phyloP scores from a whole-genome alignment of 2,329 filamentous ascomycete genomes.

The Penicillium brevicompactum region DNA sequence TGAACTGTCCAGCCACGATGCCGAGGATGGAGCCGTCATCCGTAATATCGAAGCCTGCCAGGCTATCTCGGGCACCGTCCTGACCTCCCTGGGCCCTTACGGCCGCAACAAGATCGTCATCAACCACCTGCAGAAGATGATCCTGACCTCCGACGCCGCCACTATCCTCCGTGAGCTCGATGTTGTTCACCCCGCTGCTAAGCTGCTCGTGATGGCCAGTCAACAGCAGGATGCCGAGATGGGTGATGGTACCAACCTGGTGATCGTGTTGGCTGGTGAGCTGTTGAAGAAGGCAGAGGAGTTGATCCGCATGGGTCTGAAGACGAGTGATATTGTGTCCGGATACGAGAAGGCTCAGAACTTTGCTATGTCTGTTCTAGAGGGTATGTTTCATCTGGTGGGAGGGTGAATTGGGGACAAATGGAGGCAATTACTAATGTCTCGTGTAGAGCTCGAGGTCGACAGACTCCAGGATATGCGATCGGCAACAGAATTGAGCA shows the following conservation, averaged over 20 bases:
- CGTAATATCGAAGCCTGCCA: constrained; percentile 99
- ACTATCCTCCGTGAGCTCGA: constrained; percentile 97
- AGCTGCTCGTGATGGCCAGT: constrained; percentile 96
- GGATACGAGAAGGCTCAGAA: constrained; percentile 95
- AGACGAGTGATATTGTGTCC: constrained; percentile 95
- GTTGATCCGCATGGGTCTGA: constrained; percentile 91
- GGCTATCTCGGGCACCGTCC: constrained; percentile 91
- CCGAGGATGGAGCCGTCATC: constrained; percentile 97
- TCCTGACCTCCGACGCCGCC: constrained; percentile 94
- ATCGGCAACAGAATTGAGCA: constrained; percentile 80
- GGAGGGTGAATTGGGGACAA: background rate
- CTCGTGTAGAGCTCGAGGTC: constrained; percentile 70
- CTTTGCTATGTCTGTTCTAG: constrained; percentile 80
- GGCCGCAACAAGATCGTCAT: constrained; percentile 99
- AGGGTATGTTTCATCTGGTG: constrained; percentile 55
- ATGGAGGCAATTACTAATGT: constrained; percentile 14
- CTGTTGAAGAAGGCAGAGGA: constrained; percentile 96
- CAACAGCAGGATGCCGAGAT: constrained; percentile 99
- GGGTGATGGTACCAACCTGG: constrained; percentile 97
- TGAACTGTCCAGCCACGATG: constrained; percentile 74
- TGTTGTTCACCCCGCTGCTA: constrained; percentile 96
- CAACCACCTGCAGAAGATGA: constrained; percentile 99
- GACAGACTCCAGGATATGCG: constrained; percentile 87
- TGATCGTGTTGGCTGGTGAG: constrained; percentile 94
- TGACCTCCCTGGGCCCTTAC: constrained; percentile 95